phyloP scores from a whole-genome alignment of 2,329 filamentous ascomycete species.

The Lecanoromycetidae sp. region DNA sequence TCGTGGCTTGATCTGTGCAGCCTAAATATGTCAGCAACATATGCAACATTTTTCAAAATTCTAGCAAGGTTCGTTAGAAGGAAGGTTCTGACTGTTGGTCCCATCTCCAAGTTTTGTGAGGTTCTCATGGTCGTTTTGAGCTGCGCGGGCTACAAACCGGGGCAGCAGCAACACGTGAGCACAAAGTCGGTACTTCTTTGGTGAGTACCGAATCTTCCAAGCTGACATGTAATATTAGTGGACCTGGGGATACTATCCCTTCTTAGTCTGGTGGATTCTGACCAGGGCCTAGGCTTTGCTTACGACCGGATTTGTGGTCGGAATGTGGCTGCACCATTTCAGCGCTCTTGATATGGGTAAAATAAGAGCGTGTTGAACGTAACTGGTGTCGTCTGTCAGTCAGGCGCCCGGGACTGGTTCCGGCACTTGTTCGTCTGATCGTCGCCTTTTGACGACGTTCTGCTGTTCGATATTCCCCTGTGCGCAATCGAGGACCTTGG shows the following conservation, averaged over 20 bases:
- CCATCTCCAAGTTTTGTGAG: too few relatives aligned
- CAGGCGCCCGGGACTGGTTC: background rate
- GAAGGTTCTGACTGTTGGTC: too few relatives aligned
- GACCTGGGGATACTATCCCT: too few relatives aligned
- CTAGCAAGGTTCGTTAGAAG: background rate
- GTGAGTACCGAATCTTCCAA: too few relatives aligned
- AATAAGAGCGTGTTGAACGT: background rate
- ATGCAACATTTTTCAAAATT: conserved; percentile 1
- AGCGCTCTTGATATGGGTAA: background rate
- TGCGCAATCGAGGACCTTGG: conserved; percentile 2
- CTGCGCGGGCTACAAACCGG: too few relatives aligned
- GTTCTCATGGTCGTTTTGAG: too few relatives aligned
- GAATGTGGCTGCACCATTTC: background rate
- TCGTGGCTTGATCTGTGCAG: background rate
- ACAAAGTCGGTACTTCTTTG: too few relatives aligned
- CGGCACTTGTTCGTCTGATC: conserved; percentile 3
- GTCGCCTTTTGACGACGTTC: conserved; percentile 6
- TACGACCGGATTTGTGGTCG: too few relatives aligned
- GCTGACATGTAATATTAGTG: too few relatives aligned
- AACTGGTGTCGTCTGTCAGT: background rate
- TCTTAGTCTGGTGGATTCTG: too few relatives aligned
- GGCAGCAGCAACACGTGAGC: too few relatives aligned
- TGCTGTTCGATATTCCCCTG: background rate
- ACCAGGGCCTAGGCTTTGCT: too few relatives aligned
- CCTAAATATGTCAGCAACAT: conserved; percentile 7